These are phyloP conservation scores for Tuber borchii DNA, from an alignment of 495 filamentous ascomycete species.

Conservation along the genomic window DNA sequence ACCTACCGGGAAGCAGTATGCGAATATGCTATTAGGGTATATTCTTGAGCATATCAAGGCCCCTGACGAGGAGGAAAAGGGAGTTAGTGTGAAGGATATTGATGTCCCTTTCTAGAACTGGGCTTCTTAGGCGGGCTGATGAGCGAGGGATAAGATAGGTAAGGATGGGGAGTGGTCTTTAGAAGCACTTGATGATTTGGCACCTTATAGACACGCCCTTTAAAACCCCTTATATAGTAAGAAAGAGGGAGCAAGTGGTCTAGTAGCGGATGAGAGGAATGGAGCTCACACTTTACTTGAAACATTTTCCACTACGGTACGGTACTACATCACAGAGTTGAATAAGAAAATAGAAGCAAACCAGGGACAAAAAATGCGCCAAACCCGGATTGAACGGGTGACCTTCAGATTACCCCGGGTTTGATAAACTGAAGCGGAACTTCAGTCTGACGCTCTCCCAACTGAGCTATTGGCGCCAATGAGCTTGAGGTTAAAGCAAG, in stretches of 20 bases:
- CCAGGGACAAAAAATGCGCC: constrained; percentile 16
- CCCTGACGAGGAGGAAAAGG: constrained; percentile 46
- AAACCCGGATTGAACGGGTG: constrained; percentile 36
- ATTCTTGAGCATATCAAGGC: constrained; percentile 45
- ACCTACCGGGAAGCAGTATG: constrained; percentile 72
- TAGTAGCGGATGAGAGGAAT: not conserved
- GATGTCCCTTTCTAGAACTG: constrained; percentile 55
- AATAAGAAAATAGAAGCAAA: not conserved
- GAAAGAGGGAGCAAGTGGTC: not conserved
- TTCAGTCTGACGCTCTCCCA: constrained; percentile 40
- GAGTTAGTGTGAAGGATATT: constrained; percentile 58
- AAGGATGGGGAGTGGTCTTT: not conserved
- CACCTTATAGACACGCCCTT: not conserved
- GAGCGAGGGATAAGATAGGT: not conserved
- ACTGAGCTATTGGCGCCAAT: constrained; percentile 39
- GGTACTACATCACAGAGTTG: not conserved
- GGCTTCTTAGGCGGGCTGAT: not conserved
- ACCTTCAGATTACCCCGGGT: constrained; percentile 25
- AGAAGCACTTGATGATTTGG: not conserved
- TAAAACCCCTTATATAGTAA: not conserved
- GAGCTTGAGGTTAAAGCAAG: not conserved
- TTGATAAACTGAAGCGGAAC: constrained; percentile 13
- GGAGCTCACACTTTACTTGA: not conserved
- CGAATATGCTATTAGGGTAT: constrained; percentile 66
- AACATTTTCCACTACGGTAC: not conserved